Evolutionary conservation across 129 eudicot genomes (phyloP).

Genomic region (Chrysanthemum seticuspe): DNA sequence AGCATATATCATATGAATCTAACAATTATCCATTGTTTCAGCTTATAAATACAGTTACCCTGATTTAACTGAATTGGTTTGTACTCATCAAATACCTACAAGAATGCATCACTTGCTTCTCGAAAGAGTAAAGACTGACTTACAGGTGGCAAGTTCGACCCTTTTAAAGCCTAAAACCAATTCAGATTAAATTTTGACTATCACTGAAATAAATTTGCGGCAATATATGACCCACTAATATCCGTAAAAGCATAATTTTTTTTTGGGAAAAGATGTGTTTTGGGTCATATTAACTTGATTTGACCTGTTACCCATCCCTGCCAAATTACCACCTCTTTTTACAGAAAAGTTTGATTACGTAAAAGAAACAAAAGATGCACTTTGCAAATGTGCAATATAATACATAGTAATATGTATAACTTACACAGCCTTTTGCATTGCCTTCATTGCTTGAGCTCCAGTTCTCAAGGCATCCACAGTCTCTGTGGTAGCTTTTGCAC

Average conservation of each 20-base stretch:
- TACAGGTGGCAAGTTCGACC: background rate
- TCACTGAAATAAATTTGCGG: too few species aligned
- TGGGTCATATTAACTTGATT: background rate
- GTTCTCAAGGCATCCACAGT: conserved; percentile 62
- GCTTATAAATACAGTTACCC: background rate
- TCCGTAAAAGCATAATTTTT: too few species aligned
- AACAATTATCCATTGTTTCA: background rate
- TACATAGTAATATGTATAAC: background rate
- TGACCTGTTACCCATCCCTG: background rate
- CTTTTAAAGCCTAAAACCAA: background rate
- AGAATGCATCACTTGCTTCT: background rate
- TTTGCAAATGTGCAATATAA: background rate
- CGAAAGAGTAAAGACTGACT: background rate
- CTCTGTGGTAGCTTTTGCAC: conserved; percentile 68
- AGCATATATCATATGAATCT: conserved; percentile 5
- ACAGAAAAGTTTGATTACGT: background rate
- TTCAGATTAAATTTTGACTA: background rate
- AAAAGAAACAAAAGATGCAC: background rate
- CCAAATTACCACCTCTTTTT: background rate
- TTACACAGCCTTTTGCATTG: conserved; percentile 59
- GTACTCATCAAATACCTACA: too few species aligned
- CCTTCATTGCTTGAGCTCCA: conserved; percentile 64
- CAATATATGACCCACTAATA: too few species aligned
- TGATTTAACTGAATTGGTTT: background rate
- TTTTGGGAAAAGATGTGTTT: too few species aligned